phyloP scores from a whole-genome alignment of 192 early-diverging fungal species.

The Linnemannia hyalina region DNA sequence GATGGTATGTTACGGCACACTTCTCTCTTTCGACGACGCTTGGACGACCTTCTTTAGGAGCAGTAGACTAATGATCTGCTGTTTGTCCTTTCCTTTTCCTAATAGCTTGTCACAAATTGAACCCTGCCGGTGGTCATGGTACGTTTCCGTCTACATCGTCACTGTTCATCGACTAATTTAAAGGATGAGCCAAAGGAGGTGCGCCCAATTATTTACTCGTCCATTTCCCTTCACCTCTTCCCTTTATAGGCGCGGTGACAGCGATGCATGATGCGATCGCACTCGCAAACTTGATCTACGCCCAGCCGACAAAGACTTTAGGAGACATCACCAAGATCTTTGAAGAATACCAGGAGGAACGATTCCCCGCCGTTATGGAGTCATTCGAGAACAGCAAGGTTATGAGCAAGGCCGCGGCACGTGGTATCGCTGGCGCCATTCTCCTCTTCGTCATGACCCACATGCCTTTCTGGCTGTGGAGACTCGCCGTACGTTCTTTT shows the following conservation, averaged over 20 bases:
- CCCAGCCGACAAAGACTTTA: neutral
- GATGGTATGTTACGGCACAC: neutral
- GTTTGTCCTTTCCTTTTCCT: neutral
- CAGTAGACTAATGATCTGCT: neutral
- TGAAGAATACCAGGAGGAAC: conserved; percentile 2
- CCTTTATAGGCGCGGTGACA: neutral
- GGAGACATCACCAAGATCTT: conserved; percentile 16
- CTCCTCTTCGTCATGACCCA: neutral
- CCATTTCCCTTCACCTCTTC: neutral
- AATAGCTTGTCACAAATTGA: conserved; percentile 21
- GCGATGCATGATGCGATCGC: conserved; percentile 20
- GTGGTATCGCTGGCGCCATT: neutral
- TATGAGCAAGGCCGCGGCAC: neutral
- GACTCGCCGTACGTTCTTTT: neutral
- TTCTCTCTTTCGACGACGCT: neutral
- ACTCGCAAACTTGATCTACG: conserved; percentile 11
- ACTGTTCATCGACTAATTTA: neutral
- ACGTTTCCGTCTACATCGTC: neutral
- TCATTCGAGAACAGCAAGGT: conserved; percentile 8
- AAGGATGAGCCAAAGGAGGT: neutral
- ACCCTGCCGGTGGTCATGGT: neutral
- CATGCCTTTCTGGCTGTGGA: neutral
- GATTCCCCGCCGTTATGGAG: conserved; percentile 14
- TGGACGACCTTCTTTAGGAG: neutral
- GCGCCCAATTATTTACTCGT: neutral